phyloP scores from a whole-genome alignment of 495 filamentous ascomycete genomes.

The Geopyxis carbonaria region DNA sequence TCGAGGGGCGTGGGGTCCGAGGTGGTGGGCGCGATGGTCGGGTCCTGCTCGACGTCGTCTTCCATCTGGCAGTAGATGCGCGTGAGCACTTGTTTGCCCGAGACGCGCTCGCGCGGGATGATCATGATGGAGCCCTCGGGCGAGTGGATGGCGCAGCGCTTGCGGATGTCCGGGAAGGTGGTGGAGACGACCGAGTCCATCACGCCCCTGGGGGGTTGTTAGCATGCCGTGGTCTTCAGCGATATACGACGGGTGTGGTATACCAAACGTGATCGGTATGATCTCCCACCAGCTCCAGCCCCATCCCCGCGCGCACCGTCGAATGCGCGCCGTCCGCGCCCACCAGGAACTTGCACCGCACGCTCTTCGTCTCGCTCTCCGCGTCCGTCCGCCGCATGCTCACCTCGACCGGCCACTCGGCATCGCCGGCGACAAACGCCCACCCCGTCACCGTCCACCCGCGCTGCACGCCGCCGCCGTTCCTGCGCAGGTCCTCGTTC shows the following conservation, averaged over 20 bases:
- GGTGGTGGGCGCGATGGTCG: not conserved
- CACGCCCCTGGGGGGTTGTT: constrained; percentile 40
- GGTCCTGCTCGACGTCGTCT: constrained; percentile 11
- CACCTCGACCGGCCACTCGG: constrained; percentile 28
- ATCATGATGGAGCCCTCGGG: constrained; percentile 38
- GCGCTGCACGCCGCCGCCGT: constrained; percentile 41
- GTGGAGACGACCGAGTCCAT: constrained; percentile 65
- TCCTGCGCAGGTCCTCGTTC: constrained; percentile 15
- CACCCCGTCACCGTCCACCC: constrained; percentile 39
- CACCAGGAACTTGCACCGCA: constrained; percentile 21
- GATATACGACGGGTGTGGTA: not conserved
- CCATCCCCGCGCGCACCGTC: constrained; percentile 46
- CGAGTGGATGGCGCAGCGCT: constrained; percentile 40
- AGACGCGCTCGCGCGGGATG: constrained; percentile 49
- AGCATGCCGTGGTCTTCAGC: not conserved
- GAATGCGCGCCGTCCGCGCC: constrained; percentile 70
- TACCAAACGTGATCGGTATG: constrained; percentile 52
- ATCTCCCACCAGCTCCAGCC: constrained; percentile 57
- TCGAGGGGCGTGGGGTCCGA: constrained; percentile 19
- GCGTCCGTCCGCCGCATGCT: constrained; percentile 4
- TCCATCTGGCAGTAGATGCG: constrained; percentile 44
- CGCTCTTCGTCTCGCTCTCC: constrained; percentile 1
- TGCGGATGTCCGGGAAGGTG: constrained; percentile 57
- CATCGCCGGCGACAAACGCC: constrained; percentile 37
- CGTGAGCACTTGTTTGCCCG: constrained; percentile 27